These are phyloP conservation scores for Rhizomucor miehei DNA, from an alignment of 371 early-diverging fungal species.

Conservation along the genomic window DNA sequence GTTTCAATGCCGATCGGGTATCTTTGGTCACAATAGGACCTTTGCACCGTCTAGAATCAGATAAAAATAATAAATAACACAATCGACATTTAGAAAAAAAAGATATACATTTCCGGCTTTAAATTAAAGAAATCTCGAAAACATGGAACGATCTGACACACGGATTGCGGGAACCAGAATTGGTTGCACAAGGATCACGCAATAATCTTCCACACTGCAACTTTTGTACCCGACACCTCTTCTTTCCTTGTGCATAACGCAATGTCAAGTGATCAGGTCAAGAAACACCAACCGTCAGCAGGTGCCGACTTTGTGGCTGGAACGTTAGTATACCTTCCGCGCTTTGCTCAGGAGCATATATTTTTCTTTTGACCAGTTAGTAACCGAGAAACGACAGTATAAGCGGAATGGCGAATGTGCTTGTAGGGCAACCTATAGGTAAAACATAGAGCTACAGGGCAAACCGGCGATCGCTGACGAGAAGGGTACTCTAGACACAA, in stretches of 20 bases:
- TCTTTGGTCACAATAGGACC: too few relatives aligned
- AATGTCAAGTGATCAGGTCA: conserved; percentile 1
- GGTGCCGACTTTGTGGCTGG: conserved; percentile 47
- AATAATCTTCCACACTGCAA: background rate
- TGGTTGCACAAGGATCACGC: conserved; percentile 9
- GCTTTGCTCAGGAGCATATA: background rate
- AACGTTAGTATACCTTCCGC: conserved; percentile 29
- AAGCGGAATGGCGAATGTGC: conserved; percentile 48
- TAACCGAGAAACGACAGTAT: background rate
- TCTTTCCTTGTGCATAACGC: background rate
- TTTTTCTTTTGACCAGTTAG: background rate
- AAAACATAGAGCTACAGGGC: too few relatives aligned
- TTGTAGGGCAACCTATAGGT: conserved; percentile 39
- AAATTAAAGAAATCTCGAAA: too few relatives aligned
- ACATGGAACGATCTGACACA: too few relatives aligned
- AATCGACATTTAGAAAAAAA: too few relatives aligned
- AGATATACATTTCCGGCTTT: too few relatives aligned
- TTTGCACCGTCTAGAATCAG: too few relatives aligned
- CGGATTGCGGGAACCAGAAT: too few relatives aligned
- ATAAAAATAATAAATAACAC: too few relatives aligned
- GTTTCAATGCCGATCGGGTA: too few relatives aligned
- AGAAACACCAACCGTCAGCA: conserved; percentile 22
- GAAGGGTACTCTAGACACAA: conserved; percentile 76
- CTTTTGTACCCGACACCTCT: background rate
- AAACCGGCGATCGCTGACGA: too few relatives aligned